Percentiles rank a stretch among this genome's conserved stretches.
phyloP scores from a whole-genome alignment of 192 early-diverging fungal genomes.

The Funneliformis mosseae region DNA sequence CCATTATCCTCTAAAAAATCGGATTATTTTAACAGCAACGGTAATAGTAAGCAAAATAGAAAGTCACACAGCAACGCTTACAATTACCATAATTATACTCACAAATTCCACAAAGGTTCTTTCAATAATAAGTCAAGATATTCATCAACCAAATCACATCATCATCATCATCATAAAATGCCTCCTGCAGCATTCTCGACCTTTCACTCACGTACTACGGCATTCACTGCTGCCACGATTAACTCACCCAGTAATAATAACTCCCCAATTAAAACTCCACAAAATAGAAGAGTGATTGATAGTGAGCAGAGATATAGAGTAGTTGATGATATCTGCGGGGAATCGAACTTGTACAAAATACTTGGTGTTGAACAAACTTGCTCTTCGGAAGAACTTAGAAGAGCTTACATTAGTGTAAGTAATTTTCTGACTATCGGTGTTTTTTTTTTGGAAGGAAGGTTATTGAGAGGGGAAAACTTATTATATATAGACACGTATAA shows the following conservation, averaged over 20 bases:
- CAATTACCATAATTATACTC: not conserved
- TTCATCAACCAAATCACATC: not conserved
- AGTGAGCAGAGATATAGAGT: constrained; percentile 37
- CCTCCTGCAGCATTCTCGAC: not conserved
- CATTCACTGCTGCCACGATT: not conserved
- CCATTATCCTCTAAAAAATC: not conserved
- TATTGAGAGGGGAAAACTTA: not conserved
- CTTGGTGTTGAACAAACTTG: constrained; percentile 47
- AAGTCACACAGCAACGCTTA: not conserved
- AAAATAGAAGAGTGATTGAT: not conserved
- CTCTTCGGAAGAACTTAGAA: constrained; percentile 52
- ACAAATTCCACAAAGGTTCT: not conserved
- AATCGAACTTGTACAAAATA: constrained; percentile 53
- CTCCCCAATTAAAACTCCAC: not conserved
- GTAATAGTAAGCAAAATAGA: not conserved
- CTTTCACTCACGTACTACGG: not conserved
- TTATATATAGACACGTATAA: no score
- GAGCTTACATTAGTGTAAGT: constrained; percentile 48
- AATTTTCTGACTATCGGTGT: not conserved
- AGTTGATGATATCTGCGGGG: constrained; percentile 55
- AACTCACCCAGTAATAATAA: constrained; percentile 1
- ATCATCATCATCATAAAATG: not conserved
- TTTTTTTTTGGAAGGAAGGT: not conserved
- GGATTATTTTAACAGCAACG: not conserved
- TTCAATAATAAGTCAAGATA: not conserved